Conservation (phyloP, 1,284 basidiomycete genomes). For the Trametes sp. region DNA sequence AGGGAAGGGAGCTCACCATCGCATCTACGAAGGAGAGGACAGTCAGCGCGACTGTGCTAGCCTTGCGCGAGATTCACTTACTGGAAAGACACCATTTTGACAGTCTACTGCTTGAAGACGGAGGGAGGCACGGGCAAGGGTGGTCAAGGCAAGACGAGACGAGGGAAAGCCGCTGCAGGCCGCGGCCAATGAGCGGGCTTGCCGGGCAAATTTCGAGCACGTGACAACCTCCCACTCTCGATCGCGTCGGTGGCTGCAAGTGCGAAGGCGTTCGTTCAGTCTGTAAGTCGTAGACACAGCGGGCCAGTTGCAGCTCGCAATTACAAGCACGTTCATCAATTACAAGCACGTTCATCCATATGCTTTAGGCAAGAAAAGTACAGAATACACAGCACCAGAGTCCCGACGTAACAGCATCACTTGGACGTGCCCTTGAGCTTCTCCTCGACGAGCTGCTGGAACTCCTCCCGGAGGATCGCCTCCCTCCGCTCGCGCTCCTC, state of each 20-base stretch:
- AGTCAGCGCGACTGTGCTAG: neutral
- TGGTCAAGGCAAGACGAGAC: conserved; percentile 8
- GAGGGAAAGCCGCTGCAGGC: conserved; percentile 1
- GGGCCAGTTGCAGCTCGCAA: no score
- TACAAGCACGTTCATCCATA: neutral
- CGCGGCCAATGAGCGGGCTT: conserved; percentile 22
- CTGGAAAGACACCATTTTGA: conserved; percentile 66
- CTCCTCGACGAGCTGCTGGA: conserved; percentile 81
- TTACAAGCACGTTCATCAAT: no score
- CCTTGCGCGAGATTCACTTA: conserved; percentile 38
- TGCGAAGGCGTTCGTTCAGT: neutral
- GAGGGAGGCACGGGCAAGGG: neutral
- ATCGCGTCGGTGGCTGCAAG: neutral
- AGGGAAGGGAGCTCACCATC: conserved; percentile 47
- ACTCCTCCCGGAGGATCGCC: conserved; percentile 77
- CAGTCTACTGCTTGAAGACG: neutral
- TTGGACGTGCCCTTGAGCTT: conserved; percentile 58
- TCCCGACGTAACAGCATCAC: conserved; percentile 10
- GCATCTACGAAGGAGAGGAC: conserved; percentile 45
- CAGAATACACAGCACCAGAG: neutral
- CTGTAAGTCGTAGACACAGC: no score
- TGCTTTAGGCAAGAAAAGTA: neutral
- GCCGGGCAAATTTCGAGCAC: conserved; percentile 31
- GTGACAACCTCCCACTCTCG: conserved; percentile 14
- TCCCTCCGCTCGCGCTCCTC: conserved; percentile 95